Base-by-base conservation (phyloP, 2,329 filamentous ascomycete species). In the Lasiodiplodia hormozganensis region DNA sequence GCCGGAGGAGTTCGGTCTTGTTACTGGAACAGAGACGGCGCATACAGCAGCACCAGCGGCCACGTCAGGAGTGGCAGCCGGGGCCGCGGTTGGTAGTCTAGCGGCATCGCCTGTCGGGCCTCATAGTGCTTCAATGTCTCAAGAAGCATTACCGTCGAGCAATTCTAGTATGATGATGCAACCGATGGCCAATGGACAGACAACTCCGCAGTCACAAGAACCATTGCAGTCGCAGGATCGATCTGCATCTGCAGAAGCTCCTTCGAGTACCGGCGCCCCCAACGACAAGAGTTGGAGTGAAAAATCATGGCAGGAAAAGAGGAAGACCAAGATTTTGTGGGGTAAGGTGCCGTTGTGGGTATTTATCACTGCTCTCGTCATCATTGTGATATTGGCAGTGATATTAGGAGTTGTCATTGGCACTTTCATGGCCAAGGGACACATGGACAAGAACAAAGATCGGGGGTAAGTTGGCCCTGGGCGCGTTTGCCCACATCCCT, bases 391-490 rank as follows among this genome's bases (percentile, higher is more conserved):
- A 47, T 75, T 79, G 52, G 83, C 83, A 52, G 81, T 82, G 38
- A 79, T 85, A 34, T 79, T 87, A 53, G 86, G 85, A 64, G 85
- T 84, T 66, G 82, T 85, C 6, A 83, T 88, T 72, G 86, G 86
- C 4, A 85, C 85, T 47, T 78, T 87, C 28, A 74, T 87, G 64
- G 83, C 83, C 16, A 84, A 83, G 47, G 78, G 76, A 66, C 78
- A 76, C 70, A 79, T 76, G 64, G 75, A 28, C 43, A 72, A 77
- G 64, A 70, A 73, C 18, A 73, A 71, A 18, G 65, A 71, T 47
- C 68, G 74, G 18, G 60, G 70, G 76, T 79, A 73, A 74, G 78
- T 34, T 68, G 25, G 12, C 11, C 23, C 18, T 34, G 49, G 25
- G 18, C 28, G 25, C 23, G 12, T 51, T 36, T n/a, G 34, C 43